Evolutionary conservation across 106 monocot species (phyloP).

Genomic region (Allium cepa): DNA sequence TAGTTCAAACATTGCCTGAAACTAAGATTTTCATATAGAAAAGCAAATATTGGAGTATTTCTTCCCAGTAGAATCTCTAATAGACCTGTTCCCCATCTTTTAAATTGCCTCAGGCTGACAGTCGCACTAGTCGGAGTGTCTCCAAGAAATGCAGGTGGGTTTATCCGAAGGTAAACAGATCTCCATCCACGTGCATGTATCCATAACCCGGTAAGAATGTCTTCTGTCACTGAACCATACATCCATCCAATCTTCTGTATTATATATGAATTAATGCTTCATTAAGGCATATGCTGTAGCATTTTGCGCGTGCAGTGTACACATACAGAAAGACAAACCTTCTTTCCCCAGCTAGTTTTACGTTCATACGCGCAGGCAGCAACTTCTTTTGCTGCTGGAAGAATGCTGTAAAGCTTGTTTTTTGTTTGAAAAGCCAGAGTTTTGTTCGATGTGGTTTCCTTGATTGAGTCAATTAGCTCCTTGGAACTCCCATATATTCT

Average conservation of each 20-base stretch:
- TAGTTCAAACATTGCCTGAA: constrained; percentile 36
- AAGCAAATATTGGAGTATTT: constrained; percentile 12
- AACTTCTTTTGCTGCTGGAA: constrained; percentile 20
- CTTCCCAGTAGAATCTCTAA: constrained; percentile 15
- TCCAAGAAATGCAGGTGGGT: constrained; percentile 30
- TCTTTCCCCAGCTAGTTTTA: constrained; percentile 38
- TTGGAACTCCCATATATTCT: constrained; percentile 21
- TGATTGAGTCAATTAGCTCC: constrained; percentile 32
- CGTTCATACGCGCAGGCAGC: constrained; percentile 29
- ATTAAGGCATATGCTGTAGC: neutral
- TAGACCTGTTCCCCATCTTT: constrained; percentile 45
- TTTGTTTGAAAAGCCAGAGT: neutral
- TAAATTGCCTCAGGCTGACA: constrained; percentile 24
- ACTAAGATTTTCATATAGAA: constrained; percentile 13
- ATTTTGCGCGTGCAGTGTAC: neutral
- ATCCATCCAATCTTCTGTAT: constrained; percentile 24
- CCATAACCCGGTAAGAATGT: constrained; percentile 19
- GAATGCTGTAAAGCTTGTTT: constrained; percentile 1
- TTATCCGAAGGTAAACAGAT: neutral
- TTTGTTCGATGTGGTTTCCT: neutral
- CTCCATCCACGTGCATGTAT: constrained; percentile 38
- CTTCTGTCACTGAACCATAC: constrained; percentile 29
- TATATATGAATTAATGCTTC: neutral
- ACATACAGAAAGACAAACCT: constrained; percentile 10
- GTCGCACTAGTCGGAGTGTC: constrained; percentile 30